phyloP scores from a whole-genome alignment of 2,329 filamentous ascomycete genomes.

The Arthroderma sp. region DNA sequence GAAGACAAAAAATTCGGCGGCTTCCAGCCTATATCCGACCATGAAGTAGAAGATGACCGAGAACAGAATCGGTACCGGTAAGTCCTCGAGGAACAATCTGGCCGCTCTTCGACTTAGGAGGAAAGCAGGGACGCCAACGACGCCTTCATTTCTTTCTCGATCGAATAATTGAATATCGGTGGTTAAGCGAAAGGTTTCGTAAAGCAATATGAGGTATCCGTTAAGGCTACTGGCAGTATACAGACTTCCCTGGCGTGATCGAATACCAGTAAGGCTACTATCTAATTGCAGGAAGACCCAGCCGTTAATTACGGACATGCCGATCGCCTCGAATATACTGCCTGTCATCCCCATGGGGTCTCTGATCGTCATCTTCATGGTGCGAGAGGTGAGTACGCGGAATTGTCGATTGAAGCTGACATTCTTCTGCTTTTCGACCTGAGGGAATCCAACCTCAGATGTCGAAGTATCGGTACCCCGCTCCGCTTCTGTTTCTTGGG shows the following conservation, averaged over 20 bases:
- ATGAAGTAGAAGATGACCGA: conserved; percentile 65
- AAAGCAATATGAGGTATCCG: conserved; percentile 62
- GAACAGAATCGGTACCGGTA: conserved; percentile 59
- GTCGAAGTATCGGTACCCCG: neutral
- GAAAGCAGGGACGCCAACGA: conserved; percentile 56
- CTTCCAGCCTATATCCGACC: conserved; percentile 55
- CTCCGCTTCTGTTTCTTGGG: conserved; percentile 2
- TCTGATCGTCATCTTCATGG: conserved; percentile 58
- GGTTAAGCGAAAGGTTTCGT: conserved; percentile 62
- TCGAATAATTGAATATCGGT: conserved; percentile 66
- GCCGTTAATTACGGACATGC: conserved; percentile 58
- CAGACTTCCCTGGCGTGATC: conserved; percentile 58
- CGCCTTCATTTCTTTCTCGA: conserved; percentile 59
- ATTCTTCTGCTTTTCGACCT: conserved; percentile 23
- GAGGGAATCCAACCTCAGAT: neutral
- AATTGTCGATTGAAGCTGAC: conserved; percentile 51
- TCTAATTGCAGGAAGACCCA: conserved; percentile 59
- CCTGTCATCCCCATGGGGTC: conserved; percentile 65
- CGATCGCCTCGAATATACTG: conserved; percentile 53
- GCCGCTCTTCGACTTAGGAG: conserved; percentile 57
- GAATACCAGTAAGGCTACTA: conserved; percentile 55
- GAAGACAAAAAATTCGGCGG: conserved; percentile 56
- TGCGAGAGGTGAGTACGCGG: conserved; percentile 52
- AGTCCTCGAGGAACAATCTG: conserved; percentile 55
- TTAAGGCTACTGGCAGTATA: conserved; percentile 61